These are phyloP conservation scores for Lolium rigidum DNA, from an alignment of 176 grass and related monocot genomes.

Conservation along the genomic window DNA sequence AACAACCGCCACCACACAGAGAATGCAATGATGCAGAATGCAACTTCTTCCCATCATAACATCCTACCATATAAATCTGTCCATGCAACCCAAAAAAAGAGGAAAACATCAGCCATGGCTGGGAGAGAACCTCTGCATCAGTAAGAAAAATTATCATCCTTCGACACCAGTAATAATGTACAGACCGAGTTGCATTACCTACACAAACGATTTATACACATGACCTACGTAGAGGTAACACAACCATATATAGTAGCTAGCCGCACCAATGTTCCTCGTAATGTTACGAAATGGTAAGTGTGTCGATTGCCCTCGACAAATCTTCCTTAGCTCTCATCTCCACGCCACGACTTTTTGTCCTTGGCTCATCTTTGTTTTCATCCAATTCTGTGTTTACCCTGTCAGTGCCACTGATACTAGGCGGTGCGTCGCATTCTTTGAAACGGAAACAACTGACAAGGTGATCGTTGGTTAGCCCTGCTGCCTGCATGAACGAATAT, in stretches of 20 bases:
- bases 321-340: slow-evolving; percentile 23
- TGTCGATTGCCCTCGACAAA: slow-evolving; percentile 41
- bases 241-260: slow-evolving; percentile 9
- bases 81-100: neutral
- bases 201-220: slow-evolving; percentile 54
- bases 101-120: neutral
- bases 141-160: neutral
- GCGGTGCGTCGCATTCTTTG: slow-evolving; percentile 56
- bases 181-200: slow-evolving; percentile 48
- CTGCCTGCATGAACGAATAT: slow-evolving; percentile 97
- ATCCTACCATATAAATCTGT: slow-evolving; percentile 7
- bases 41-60: slow-evolving; percentile 19
- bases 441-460: slow-evolving; percentile 82
- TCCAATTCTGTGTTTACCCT: slow-evolving; percentile 33
- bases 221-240: slow-evolving; percentile 38
- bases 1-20: slow-evolving; percentile 23
- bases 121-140: slow-evolving; percentile 33
- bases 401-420: neutral
- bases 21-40: slow-evolving; percentile 24
- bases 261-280: neutral
- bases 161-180: slow-evolving; percentile 27
- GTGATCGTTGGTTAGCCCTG: slow-evolving; percentile 90
- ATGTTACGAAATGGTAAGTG: slow-evolving; percentile 58
- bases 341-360: slow-evolving; percentile 29
- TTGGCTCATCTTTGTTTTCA: slow-evolving; percentile 7